Evolutionary conservation across 306 rosid genomes (phyloP).

Genomic region (Cucumis melo): DNA sequence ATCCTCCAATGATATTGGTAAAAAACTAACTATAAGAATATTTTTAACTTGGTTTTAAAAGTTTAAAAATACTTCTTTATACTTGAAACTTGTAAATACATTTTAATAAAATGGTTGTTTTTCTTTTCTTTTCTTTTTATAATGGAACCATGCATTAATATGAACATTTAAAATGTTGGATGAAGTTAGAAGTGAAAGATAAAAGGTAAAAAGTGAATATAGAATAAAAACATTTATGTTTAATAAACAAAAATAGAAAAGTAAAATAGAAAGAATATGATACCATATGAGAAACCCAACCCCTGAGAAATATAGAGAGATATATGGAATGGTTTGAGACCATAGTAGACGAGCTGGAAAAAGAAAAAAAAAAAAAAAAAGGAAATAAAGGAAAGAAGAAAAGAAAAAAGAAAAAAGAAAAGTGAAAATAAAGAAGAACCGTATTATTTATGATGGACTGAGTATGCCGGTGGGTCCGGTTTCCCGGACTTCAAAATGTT

Average conservation of each 20-base stretch:
- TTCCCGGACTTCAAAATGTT: constrained; percentile 43
- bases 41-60: too few relatives aligned
- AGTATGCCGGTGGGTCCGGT: constrained; percentile 32
- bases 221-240: background rate
- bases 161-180: too few relatives aligned
- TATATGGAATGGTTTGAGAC: background rate
- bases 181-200: background rate
- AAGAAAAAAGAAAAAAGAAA: background rate
- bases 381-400: too few relatives aligned
- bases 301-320: too few relatives aligned
- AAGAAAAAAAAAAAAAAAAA: background rate
- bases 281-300: background rate
- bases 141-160: too few relatives aligned
- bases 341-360: background rate
- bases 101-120: too few relatives aligned
- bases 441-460: constrained; percentile 17
- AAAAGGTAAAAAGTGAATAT: background rate
- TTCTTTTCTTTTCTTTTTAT: too few relatives aligned
- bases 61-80: too few relatives aligned
- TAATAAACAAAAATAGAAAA: background rate
- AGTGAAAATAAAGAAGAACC: background rate
- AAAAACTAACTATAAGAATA: too few relatives aligned
- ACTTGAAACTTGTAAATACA: too few relatives aligned
- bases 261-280: background rate
- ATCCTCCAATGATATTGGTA: too few relatives aligned